Base-by-base conservation (phyloP, 2,329 filamentous ascomycete species). In the Diplodia scrobiculata region DNA sequence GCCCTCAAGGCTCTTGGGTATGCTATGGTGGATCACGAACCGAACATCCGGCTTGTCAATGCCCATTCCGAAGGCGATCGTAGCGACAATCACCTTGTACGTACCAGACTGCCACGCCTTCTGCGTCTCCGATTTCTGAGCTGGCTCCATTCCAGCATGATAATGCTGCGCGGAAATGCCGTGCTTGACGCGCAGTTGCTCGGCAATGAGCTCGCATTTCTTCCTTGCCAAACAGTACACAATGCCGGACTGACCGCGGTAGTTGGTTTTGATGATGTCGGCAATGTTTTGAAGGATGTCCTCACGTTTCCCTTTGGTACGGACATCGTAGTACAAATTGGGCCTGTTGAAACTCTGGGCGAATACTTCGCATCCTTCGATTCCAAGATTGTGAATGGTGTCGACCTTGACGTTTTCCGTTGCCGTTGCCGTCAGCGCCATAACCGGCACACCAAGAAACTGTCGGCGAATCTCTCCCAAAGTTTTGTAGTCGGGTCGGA, bases 51-150 rank as follows among this genome's bases (percentile, higher is more conserved):
- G 87, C 77, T 99, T 99, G 81, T 99, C 95, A 70, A 99, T 99
- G n/a, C 95, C 95, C 95, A 99, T 99, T 6, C 95, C 95, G 75
- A 99, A 99, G 27, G 95, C 95, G 76, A 99, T 98, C 0, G 95
- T 99, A 21, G 95, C 96, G 59, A 99, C 95, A 51, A 99, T 96
- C 38, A 99, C 91, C 71, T 97, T 90, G 72, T 89, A 86, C 62
- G 82, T 80, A 5, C 92, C 92, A 51, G 79, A 81, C 76, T 99
- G 95, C 95, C 95, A 99, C 34, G 87, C 78, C 68, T 85, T 85
- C 76, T 98, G 94, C 4, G 95, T 85, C 6, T 83, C 76, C 1
- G 84, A 82, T 75, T 94, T 94, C 62, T 90, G 86, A 4, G 84
- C 79, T 0, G 89, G 75, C 1, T 86, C 80, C 79, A 99, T 87